Evolutionary conservation across 176 grass and related monocot species (phyloP).

Genomic region (Dactylis glomerata): DNA sequence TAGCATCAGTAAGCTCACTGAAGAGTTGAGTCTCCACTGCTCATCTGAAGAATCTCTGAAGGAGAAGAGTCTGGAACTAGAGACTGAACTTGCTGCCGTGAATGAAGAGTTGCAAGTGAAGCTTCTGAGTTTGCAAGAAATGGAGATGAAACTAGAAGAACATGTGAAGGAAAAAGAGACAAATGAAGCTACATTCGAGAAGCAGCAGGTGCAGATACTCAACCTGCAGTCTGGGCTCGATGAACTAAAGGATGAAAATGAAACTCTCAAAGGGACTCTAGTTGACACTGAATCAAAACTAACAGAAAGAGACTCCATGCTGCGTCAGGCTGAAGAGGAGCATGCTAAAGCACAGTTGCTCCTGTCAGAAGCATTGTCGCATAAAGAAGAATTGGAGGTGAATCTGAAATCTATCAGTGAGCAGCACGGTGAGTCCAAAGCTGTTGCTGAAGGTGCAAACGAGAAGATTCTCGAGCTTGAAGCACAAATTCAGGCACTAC

Average conservation of each 20-base stretch:
- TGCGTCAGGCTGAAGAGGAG: slow-evolving; percentile 49
- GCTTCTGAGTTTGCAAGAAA: slow-evolving; percentile 50
- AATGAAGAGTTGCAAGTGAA: slow-evolving; percentile 52
- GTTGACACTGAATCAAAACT: slow-evolving; percentile 56
- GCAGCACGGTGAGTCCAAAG: slow-evolving; percentile 56
- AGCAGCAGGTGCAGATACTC: slow-evolving; percentile 44
- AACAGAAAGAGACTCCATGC: slow-evolving; percentile 49
- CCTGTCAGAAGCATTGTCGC: slow-evolving; percentile 63
- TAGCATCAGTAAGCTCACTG: slow-evolving; percentile 49
- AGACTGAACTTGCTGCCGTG: slow-evolving; percentile 44
- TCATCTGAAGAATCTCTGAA: slow-evolving; percentile 65
- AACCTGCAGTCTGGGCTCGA: slow-evolving; percentile 38
- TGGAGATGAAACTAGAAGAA: slow-evolving; percentile 54
- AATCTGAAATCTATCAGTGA: slow-evolving; percentile 64
- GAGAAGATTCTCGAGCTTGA: slow-evolving; percentile 64
- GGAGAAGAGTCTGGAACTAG: slow-evolving; percentile 52
- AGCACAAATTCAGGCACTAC: slow-evolving; percentile 46
- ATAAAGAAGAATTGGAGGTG: slow-evolving; percentile 63
- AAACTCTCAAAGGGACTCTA: slow-evolving; percentile 45
- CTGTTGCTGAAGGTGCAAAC: slow-evolving; percentile 42
- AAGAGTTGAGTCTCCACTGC: slow-evolving; percentile 61
- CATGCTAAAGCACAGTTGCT: slow-evolving; percentile 53
- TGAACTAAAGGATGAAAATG: slow-evolving; percentile 63
- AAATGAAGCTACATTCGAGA: slow-evolving; percentile 48
- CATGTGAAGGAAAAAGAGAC: slow-evolving; percentile 42